phyloP scores from a whole-genome alignment of 129 eudicot genomes.

The Lonicera japonica region DNA sequence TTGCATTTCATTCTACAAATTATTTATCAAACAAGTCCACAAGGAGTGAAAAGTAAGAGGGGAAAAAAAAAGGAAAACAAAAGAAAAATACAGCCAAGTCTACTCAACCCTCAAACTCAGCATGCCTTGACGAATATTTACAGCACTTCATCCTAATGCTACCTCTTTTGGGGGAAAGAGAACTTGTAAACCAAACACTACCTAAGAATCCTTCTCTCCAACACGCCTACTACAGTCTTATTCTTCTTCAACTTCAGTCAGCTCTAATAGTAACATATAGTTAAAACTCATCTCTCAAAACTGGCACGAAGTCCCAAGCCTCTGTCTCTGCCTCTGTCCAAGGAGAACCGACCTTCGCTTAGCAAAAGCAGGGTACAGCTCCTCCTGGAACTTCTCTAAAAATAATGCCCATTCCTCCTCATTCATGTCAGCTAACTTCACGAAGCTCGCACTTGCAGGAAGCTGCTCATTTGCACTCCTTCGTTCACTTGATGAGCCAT shows the following conservation, averaged over 20 bases:
- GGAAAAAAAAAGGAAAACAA: conserved; percentile 12
- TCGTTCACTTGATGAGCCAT: conserved; percentile 58
- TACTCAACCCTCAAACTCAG: conserved; percentile 17
- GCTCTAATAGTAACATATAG: conserved; percentile 7
- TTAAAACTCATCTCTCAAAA: conserved; percentile 54
- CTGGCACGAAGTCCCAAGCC: conserved; percentile 98
- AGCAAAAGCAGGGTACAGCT: conserved; percentile 51
- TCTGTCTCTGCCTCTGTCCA: conserved; percentile 80
- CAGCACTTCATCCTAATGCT: conserved; percentile 17
- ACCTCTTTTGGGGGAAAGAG: neutral
- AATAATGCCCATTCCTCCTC: conserved; percentile 80
- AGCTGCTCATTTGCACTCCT: conserved; percentile 90
- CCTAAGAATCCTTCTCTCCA: conserved; percentile 19
- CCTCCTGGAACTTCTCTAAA: conserved; percentile 68
- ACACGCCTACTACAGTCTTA: conserved; percentile 28
- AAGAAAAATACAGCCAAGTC: conserved; percentile 11
- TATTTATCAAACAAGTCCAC: conserved; percentile 69
- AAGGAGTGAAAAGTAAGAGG: conserved; percentile 31
- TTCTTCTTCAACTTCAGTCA: conserved; percentile 24
- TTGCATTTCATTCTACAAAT: conserved; percentile 37
- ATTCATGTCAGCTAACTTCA: conserved; percentile 73
- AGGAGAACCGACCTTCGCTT: conserved; percentile 47
- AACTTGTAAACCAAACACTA: conserved; percentile 15
- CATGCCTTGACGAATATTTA: conserved; percentile 41
- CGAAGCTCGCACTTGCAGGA: conserved; percentile 66